These are phyloP conservation scores for Ceratobasidium sp. DNA, from an alignment of 1,284 basidiomycete species.

Conservation along the genomic window DNA sequence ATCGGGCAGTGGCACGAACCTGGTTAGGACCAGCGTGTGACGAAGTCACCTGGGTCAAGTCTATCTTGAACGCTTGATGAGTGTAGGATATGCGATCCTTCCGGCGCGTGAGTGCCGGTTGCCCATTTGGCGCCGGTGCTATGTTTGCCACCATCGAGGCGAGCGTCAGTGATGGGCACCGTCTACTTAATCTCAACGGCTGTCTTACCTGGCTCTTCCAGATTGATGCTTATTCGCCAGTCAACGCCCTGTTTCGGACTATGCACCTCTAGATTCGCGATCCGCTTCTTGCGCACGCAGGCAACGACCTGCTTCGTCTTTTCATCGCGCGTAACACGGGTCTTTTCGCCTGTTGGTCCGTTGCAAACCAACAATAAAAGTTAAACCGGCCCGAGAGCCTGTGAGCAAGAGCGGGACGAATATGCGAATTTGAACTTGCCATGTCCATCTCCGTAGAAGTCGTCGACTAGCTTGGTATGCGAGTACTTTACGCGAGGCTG, in stretches of 20 bases:
- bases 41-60: constrained; percentile 88
- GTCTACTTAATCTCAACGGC: background rate
- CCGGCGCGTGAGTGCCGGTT: constrained; percentile 68
- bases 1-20: constrained; percentile 28
- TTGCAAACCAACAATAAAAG: constrained; percentile 22
- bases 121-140: constrained; percentile 53
- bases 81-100: constrained; percentile 94
- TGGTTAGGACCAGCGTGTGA: constrained; percentile 46
- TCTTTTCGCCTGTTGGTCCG: constrained; percentile 61
- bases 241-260: constrained; percentile 86
- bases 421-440: constrained; percentile 44
- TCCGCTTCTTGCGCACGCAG: constrained; percentile 79
- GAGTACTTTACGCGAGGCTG: constrained; percentile 70
- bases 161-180: background rate
- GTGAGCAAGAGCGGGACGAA: constrained; percentile 42
- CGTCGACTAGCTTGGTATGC: constrained; percentile 84
- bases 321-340: constrained; percentile 87
- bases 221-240: constrained; percentile 90
- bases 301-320: constrained; percentile 73
- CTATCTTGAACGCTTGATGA: constrained; percentile 92
- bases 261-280: constrained; percentile 89
- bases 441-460: constrained; percentile 67
- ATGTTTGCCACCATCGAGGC: constrained; percentile 5
- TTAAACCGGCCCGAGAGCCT: constrained; percentile 12
- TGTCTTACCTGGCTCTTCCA: constrained; percentile 68